A percentile compares a stretch with the other conserved stretches of the same genome.
These are phyloP conservation scores for Corchorus capsularis DNA, from an alignment of 345 rosid genomes.

Conservation along the genomic window DNA sequence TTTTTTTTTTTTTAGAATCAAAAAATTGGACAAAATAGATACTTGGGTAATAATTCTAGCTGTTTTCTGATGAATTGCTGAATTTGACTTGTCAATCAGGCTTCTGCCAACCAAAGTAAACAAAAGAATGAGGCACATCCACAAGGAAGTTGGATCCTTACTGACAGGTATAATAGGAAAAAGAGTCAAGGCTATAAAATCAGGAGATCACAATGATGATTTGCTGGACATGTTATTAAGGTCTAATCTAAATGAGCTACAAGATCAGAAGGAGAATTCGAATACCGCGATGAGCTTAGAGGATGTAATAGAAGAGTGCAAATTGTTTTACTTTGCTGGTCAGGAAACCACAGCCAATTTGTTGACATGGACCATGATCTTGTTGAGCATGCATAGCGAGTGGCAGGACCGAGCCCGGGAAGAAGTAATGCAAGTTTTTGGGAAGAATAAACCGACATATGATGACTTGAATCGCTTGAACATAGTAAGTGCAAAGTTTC, in stretches of 20 bases:
- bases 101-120: conserved; percentile 27
- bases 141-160: conserved; percentile 17
- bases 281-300: conserved; percentile 34
- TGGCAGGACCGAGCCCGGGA: conserved; percentile 63
- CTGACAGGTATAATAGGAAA: conserved; percentile 17
- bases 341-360: conserved; percentile 59
- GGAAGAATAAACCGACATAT: conserved; percentile 25
- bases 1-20: neutral
- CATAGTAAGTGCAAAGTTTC: conserved; percentile 27
- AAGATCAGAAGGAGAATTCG: conserved; percentile 10
- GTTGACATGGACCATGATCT: conserved; percentile 51
- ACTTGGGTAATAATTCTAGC: neutral
- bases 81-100: neutral
- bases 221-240: conserved; percentile 46
- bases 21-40: neutral
- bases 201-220: conserved; percentile 30
- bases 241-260: conserved; percentile 21
- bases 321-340: conserved; percentile 54
- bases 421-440: conserved; percentile 45
- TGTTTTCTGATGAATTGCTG: neutral
- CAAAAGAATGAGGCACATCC: conserved; percentile 28
- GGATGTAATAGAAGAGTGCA: conserved; percentile 58
- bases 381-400: conserved; percentile 50
- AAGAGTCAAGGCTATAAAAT: conserved; percentile 20
- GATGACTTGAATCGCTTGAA: conserved; percentile 39